These are phyloP conservation scores for Naganishia friedmannii DNA, from an alignment of 768 basidiomycete species.

Conservation along the genomic window DNA sequence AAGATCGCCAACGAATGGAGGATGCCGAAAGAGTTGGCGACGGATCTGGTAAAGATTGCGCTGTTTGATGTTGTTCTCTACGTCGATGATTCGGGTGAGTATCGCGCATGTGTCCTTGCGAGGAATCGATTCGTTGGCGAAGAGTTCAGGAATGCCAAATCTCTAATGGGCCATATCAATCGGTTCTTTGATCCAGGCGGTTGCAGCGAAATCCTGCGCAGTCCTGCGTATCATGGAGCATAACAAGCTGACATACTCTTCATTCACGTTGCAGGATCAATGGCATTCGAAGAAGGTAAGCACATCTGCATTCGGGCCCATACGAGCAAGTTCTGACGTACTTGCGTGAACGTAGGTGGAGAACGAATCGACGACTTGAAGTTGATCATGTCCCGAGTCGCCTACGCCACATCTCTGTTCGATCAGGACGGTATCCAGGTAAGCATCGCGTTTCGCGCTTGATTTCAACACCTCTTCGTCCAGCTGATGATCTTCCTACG, in stretches of 20 bases:
- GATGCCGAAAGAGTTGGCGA: constrained; percentile 52
- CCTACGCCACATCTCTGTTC: constrained; percentile 51
- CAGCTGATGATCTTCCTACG: not conserved
- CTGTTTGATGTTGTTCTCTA: constrained; percentile 53
- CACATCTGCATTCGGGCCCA: constrained; percentile 4
- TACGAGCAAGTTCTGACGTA: constrained; percentile 10
- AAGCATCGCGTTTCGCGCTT: not conserved
- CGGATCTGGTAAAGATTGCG: constrained; percentile 52
- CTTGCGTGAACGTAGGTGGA: constrained; percentile 1
- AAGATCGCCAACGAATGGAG: constrained; percentile 52
- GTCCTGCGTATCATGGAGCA: too few relatives aligned
- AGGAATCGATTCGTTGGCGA: not conserved
- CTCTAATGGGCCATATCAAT: too few relatives aligned
- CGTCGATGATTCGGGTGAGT: constrained; percentile 25
- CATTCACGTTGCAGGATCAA: constrained; percentile 12
- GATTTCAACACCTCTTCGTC: not conserved
- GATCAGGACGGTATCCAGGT: constrained; percentile 54
- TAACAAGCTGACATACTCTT: not conserved
- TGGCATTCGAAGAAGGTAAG: constrained; percentile 26
- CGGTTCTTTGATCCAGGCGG: too few relatives aligned
- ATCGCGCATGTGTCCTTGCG: too few relatives aligned
- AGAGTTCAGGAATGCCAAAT: too few relatives aligned
- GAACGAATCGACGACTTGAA: constrained; percentile 55
- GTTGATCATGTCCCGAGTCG: constrained; percentile 52
- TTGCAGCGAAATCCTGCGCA: too few relatives aligned